Percentiles rank a stretch among this genome's conserved stretches.
phyloP scores from a whole-genome alignment of 129 eudicot species.

The Gnaphalium uliginosum region DNA sequence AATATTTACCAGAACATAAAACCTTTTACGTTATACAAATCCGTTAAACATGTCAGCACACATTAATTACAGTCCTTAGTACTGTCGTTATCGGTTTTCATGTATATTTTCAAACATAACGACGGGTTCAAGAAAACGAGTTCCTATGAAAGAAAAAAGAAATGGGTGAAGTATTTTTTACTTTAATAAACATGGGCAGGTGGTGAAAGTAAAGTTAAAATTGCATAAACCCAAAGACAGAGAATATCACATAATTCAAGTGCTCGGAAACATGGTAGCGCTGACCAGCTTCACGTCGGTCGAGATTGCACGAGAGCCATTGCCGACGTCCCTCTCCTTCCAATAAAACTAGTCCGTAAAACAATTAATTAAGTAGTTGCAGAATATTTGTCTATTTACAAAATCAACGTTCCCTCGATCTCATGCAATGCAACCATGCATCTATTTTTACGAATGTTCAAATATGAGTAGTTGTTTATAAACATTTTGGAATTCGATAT shows the following conservation, averaged over 20 bases:
- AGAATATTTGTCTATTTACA: slow-evolving; percentile 29
- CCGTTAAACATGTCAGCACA: too few species aligned
- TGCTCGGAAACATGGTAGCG: slow-evolving; percentile 40
- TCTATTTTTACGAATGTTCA: not conserved
- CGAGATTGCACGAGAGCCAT: slow-evolving; percentile 47
- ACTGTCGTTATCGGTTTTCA: too few species aligned
- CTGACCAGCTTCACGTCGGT: slow-evolving; percentile 33
- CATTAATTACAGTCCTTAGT: too few species aligned
- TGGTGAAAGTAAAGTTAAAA: slow-evolving; percentile 37
- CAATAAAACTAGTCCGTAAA: not conserved
- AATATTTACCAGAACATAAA: too few species aligned
- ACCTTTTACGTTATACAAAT: too few species aligned
- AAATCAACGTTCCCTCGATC: slow-evolving; percentile 7
- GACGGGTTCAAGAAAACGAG: too few species aligned
- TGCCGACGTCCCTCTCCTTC: slow-evolving; percentile 26
- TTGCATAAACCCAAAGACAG: slow-evolving; percentile 31
- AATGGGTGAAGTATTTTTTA: too few species aligned
- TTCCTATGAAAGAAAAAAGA: too few species aligned
- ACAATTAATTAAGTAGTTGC: slow-evolving; percentile 11
- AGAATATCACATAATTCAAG: slow-evolving; percentile 47
- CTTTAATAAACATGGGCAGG: slow-evolving; percentile 5
- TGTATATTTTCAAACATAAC: too few species aligned
- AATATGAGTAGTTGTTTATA: not conserved
- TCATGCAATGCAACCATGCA: not conserved
- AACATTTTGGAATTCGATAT: not conserved